These are phyloP conservation scores for Neofusicoccum laricinum DNA, from an alignment of 2,329 filamentous ascomycete species.

Conservation along the genomic window DNA sequence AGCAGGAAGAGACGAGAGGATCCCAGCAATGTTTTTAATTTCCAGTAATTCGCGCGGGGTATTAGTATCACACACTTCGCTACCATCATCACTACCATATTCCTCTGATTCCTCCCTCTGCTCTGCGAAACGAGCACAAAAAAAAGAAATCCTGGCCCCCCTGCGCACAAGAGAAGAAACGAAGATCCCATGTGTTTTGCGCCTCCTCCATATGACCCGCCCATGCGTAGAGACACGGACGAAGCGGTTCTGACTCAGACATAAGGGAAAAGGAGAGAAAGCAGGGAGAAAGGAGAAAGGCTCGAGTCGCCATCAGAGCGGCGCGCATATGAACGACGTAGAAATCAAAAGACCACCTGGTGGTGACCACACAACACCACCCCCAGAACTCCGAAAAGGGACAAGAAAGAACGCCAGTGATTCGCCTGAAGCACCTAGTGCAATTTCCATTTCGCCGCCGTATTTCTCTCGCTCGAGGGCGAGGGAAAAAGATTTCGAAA, in stretches of 20 bases:
- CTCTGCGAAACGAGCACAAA: background rate
- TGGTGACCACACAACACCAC: background rate
- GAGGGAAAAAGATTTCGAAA: background rate
- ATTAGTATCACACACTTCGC: background rate
- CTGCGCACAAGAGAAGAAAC: too few relatives aligned
- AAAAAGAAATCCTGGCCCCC: background rate
- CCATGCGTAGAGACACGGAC: too few relatives aligned
- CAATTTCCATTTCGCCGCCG: conserved; percentile 3
- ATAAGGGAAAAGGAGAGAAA: too few relatives aligned
- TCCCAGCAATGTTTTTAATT: background rate
- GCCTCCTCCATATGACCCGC: too few relatives aligned
- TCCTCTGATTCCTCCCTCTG: background rate
- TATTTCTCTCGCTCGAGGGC: background rate
- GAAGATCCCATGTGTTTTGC: too few relatives aligned
- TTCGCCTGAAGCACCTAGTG: background rate
- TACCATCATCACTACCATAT: background rate
- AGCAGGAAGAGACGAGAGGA: background rate
- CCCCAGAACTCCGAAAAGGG: background rate
- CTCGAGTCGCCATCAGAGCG: background rate
- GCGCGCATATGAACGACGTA: background rate
- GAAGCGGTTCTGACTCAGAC: too few relatives aligned
- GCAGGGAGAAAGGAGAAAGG: background rate
- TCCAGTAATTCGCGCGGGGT: background rate
- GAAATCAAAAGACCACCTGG: background rate
- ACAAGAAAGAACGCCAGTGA: background rate